A percentile compares a stretch with the other conserved stretches of the same genome.
These are phyloP conservation scores for Cryptosporidium ryanae DNA, from an alignment of 169 alveolate species.

Conservation along the genomic window DNA sequence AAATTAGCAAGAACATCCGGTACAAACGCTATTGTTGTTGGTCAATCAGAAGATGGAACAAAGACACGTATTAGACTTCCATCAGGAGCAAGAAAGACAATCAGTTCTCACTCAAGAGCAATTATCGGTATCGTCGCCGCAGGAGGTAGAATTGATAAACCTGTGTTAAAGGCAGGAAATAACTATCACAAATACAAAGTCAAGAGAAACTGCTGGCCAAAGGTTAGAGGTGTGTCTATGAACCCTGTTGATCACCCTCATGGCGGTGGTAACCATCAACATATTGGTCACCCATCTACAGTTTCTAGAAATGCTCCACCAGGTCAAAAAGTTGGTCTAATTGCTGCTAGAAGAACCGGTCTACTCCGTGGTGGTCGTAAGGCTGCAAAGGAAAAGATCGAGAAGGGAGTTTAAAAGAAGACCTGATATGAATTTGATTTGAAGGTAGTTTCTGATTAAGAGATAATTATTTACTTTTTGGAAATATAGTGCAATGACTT, in stretches of 20 bases:
- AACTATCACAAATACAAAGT: conserved; percentile 97
- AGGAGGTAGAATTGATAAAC: conserved; percentile 99
- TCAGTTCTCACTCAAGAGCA: conserved; percentile 92
- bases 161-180: conserved; percentile 98
- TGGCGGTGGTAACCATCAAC: conserved; percentile 99
- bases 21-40: conserved; percentile 90
- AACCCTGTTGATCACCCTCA: conserved; percentile 99
- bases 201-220: conserved; percentile 99
- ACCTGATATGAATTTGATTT: conserved; percentile 5
- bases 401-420: conserved; percentile 48
- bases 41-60: conserved; percentile 96
- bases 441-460: conserved; percentile 37
- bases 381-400: conserved; percentile 64
- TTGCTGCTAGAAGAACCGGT: conserved; percentile 99
- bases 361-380: conserved; percentile 95
- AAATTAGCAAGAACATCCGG: conserved; percentile 98
- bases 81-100: conserved; percentile 96
- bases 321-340: conserved; percentile 99
- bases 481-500: background rate
- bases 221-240: conserved; percentile 99
- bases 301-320: conserved; percentile 97
- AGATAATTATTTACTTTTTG: conserved; percentile 32
- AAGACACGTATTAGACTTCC: conserved; percentile 98
- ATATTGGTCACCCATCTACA: conserved; percentile 99
- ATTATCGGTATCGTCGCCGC: conserved; percentile 98